Base-by-base conservation (phyloP, 495 filamentous ascomycete genomes). In the Halenospora varia region DNA sequence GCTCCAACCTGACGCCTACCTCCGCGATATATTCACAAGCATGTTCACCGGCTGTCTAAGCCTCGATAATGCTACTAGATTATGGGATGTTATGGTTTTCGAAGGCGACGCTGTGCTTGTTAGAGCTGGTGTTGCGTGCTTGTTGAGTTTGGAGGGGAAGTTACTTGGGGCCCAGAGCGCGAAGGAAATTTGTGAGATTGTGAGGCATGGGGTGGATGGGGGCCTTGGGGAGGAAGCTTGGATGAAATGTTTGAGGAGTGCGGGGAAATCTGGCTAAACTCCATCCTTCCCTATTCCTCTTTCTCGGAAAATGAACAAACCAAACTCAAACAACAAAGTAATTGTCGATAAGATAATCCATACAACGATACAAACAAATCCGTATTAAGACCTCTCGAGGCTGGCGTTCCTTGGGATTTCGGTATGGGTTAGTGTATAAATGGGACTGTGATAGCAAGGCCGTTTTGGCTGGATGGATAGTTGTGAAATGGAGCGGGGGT, bases 61-160 rank as follows among this genome's bases (percentile, higher is more conserved):
- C 23, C 71, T 96, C 2, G 93, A 96, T 60, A 80, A 87, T 51
- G 83, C 83, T 11, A 84, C 84, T 25, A 80, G 94, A 10, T 75
- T 97, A 2, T 97, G 90, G 91, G 94, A 98, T 66, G 88, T 96
- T 23, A 94, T 90, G 75, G 86, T 93, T 1, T 96, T 97, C 56
- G 94, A 98, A 68, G 92, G 92, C 2, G 94, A 97, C 63, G 78
- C 82, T 9, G 78, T 91, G 13, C 75, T 96, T 10, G 83, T 97
- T 20, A 81, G 93, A 2, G 84, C 89, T 0, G 88, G 82, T 0
- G 84, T 97, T 3, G 94, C 86, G 6, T 62, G 52, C 22, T 48
- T 74, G 35, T 63, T 49, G 10, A 71, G 73, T 48, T 68, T 90
- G 23, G 87, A 91, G 63, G 65, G 78, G 0, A 83, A 79, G 60